Evolutionary conservation across 1,139 yeast species (phyloP), one percentile per base, ranked within the genome.

Genomic region (Hemisphaericaspora lyxosophila): DNA sequence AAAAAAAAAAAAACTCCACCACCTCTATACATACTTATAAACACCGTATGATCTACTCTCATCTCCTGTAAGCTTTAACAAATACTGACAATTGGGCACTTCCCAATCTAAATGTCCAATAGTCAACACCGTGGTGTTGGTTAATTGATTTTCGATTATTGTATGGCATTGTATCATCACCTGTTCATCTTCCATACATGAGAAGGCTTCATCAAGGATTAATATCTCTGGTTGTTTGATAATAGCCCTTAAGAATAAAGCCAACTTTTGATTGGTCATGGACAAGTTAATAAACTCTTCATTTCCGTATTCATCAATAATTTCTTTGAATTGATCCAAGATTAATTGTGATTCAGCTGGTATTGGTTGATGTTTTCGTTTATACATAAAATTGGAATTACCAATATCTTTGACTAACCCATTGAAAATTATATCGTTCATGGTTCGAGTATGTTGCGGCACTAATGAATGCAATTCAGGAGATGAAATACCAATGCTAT

Each of bases 381-480:
- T 40, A 34, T 51, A 63, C 38, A 50, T 40, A 41, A 71, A 71
- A 45, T 71, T 71, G 13, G 73, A 64, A 43, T 82, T 78, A 0
- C 94, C 95, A 8, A 81, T 80, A 39, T 67, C 60, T 23, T 48
- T 48, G 6, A 77, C 69, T 47, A 75, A 76, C 0, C 97, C 97
- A 15, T 94, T 85, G n/a, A 82, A 59, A 5, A 90, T 71, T 0
- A 88, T 68, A 27, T 85, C 71, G 33, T 53, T 56, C 46, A 82
- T 79, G 1, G 82, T 74, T 36, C 75, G 62, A 14, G 60, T 52
- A 15, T 57, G 56, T 23, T 63, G 64, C 1, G 96, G 95, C 44
- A 86, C 86, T 18, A 89, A 71, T 0, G 95, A 82, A 56, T 90
- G 97, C 27, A 92, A 64, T 58, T 92, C 98, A 0, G 98, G 98